These are phyloP conservation scores for Neurospora intermedia DNA, from an alignment of 495 filamentous ascomycete genomes.

Conservation along the genomic window DNA sequence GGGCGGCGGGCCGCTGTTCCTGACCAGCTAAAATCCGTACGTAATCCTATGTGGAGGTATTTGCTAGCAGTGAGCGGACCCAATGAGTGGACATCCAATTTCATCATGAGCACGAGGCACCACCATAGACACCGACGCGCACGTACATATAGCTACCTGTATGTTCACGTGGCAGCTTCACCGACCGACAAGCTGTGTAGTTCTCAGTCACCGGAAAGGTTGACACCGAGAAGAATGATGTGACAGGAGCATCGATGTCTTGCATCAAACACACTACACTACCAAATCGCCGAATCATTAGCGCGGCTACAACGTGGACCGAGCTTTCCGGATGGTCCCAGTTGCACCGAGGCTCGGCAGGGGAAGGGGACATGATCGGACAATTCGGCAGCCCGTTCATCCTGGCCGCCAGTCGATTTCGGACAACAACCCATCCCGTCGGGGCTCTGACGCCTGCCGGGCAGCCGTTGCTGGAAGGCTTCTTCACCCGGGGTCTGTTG, in stretches of 20 bases:
- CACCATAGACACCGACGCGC: not conserved
- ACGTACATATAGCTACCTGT: not conserved
- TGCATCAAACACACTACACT: not conserved
- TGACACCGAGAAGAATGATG: not conserved
- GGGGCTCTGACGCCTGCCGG: not conserved
- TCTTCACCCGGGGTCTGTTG: not conserved
- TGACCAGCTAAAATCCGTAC: not conserved
- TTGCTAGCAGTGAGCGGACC: not conserved
- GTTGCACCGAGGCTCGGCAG: not conserved
- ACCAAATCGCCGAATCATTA: not conserved
- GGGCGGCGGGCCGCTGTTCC: not conserved
- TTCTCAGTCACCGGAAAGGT: not conserved
- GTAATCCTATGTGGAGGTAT: not conserved
- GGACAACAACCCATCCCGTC: not conserved
- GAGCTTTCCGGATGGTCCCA: not conserved
- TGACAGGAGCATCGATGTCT: not conserved
- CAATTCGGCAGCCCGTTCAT: not conserved
- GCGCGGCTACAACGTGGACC: not conserved
- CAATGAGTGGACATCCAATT: not conserved
- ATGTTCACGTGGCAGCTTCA: not conserved
- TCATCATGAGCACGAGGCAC: not conserved
- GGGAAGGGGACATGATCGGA: not conserved
- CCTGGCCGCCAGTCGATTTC: not conserved
- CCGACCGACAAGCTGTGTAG: not conserved
- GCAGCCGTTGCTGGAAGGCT: not conserved